Conservation (phyloP, 768 basidiomycete species). For the Punctularia strigosozonata region DNA sequence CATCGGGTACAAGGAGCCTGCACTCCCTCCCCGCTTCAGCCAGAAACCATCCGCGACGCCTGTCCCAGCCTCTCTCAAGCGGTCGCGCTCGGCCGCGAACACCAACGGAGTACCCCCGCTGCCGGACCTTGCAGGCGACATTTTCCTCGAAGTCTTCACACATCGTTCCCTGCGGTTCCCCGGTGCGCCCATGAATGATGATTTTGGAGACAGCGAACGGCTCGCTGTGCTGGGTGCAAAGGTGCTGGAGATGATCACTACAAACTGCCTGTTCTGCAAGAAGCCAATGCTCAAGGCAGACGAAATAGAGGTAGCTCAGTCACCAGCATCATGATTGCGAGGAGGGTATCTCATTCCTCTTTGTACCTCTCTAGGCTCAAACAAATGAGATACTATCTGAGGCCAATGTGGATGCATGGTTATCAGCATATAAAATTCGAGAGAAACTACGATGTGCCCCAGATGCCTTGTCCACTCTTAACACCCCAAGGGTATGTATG, state of each 20-base stretch:
- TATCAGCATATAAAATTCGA: slow-evolving; percentile 38
- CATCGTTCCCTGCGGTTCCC: slow-evolving; percentile 48
- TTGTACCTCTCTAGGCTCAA: slow-evolving; percentile 3
- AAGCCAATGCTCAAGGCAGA: slow-evolving; percentile 36
- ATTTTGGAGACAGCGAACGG: slow-evolving; percentile 45
- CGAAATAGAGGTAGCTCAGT: slow-evolving; percentile 38
- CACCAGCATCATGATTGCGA: not conserved
- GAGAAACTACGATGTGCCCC: slow-evolving; percentile 39
- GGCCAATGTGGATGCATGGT: slow-evolving; percentile 34
- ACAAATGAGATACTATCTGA: slow-evolving; percentile 22
- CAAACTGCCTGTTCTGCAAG: slow-evolving; percentile 33
- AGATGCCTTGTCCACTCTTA: slow-evolving; percentile 22
- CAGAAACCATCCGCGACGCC: too few relatives aligned
- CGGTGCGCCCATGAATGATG: slow-evolving; percentile 14
- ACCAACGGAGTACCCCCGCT: slow-evolving; percentile 24
- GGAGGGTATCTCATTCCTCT: not conserved
- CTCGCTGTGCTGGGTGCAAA: slow-evolving; percentile 37
- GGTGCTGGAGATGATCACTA: slow-evolving; percentile 35
- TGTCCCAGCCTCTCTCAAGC: too few relatives aligned
- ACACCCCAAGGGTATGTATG: slow-evolving; percentile 26
- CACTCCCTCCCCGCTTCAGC: too few relatives aligned
- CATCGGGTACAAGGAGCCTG: too few relatives aligned
- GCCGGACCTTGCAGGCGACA: slow-evolving; percentile 39
- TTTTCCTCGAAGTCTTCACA: slow-evolving; percentile 57
- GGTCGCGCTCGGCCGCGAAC: slow-evolving; percentile 19